These are phyloP conservation scores for Ogataea paraovalis DNA, from an alignment of 805 yeast species.

Conservation along the genomic window DNA sequence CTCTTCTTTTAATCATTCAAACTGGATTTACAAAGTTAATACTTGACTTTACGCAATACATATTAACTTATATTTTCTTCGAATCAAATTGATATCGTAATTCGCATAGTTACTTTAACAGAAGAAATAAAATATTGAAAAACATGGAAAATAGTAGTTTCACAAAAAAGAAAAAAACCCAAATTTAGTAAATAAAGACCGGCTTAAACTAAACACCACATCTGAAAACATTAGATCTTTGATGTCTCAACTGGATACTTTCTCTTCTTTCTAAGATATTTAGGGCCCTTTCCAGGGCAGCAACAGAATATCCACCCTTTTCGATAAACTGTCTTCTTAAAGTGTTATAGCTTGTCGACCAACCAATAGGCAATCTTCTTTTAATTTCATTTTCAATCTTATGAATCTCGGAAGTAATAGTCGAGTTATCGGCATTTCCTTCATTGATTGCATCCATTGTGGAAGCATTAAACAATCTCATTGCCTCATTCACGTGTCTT, in stretches of 20 bases:
- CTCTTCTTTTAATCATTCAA: no score
- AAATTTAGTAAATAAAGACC: not conserved
- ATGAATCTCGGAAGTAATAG: conserved; percentile 65
- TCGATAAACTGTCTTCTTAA: conserved; percentile 78
- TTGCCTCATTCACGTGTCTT: conserved; percentile 93
- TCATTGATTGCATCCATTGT: conserved; percentile 85
- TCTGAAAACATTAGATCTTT: conserved; percentile 76
- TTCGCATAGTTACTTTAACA: no score
- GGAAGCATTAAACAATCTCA: conserved; percentile 89
- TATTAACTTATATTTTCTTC: no score
- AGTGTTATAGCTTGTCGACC: conserved; percentile 87
- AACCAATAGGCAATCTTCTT: conserved; percentile 91
- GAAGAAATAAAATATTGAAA: not conserved
- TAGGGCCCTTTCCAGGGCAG: conserved; percentile 79
- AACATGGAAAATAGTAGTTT: not conserved
- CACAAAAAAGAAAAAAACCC: not conserved
- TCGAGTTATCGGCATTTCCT: conserved; percentile 48
- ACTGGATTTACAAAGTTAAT: not conserved
- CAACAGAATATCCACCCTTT: conserved; percentile 51
- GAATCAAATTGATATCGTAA: no score
- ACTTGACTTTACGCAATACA: no score
- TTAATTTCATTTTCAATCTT: conserved; percentile 80
- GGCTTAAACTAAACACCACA: conserved; percentile 47
- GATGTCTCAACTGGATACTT: conserved; percentile 82
- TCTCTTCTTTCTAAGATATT: conserved; percentile 81